Base-by-base conservation (phyloP, 768 basidiomycete genomes). In the Lyophyllum atratum region DNA sequence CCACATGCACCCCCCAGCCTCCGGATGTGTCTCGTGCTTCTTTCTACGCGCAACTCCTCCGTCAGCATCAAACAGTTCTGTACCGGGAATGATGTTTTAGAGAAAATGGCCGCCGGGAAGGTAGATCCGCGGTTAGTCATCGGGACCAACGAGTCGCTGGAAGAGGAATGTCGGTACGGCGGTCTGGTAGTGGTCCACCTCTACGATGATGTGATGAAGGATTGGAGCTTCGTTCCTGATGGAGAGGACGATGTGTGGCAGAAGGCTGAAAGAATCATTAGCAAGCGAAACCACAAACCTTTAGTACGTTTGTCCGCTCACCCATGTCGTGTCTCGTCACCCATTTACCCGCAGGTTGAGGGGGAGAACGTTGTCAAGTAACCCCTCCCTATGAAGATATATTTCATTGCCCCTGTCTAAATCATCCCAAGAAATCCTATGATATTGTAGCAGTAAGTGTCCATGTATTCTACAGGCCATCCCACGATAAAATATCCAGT, bases 121-220 rank as follows among this genome's bases (percentile, higher is more conserved):
- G 34, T 58, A n/a, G 57, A 58, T 49, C 52, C 53, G 24, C 52
- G 58, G 4, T 25, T 59, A 22, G 58, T 59, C 6, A 33, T 59
- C 28, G 58, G 58, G 26, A 55, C 52, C 14, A 54, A 51, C 39
- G 58, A 54, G 25, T 33, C 42, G 2, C 29, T 54, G 15, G 47
- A 50, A 11, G 58, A 54, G n/a, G 43, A 51, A 39, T 42, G 42
- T 10, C 17, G 49, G 11, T 58, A 43, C 21, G 49, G 40, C 9
- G 56, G 53, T 4, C 29, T 51, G 31, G 43, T 61, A 14, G 40
- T 60, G 15, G 52, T 58, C 7, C 46, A 54, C 34, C 47, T 56
- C 10, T 58, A 61, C 29, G 48, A 61, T 19, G 60, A 49, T 19
- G 31, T 61, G 10, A 2, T 61, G 52, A 61, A 58, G 52, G 59